Percentiles rank a stretch among this genome's conserved stretches.
phyloP scores from a whole-genome alignment of 2,329 filamentous ascomycete species.

The Fusarium sp. region DNA sequence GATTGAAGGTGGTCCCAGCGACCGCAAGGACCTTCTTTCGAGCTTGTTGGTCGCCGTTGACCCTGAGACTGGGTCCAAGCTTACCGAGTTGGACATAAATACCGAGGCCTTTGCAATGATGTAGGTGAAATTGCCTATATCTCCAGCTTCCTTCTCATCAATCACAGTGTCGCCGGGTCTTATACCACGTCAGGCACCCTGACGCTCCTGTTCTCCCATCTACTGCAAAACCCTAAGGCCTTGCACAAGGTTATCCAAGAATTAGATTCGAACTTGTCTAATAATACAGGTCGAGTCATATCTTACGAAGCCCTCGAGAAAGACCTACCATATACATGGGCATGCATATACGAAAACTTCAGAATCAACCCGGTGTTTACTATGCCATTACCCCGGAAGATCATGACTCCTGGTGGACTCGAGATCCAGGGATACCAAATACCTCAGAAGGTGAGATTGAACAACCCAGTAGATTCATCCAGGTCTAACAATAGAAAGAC shows the following conservation, averaged over 20 bases:
- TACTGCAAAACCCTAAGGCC: not conserved
- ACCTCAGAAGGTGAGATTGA: not conserved
- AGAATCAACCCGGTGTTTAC: not conserved
- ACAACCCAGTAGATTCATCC: fast-evolving
- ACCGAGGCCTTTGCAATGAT: not conserved
- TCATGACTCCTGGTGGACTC: not conserved
- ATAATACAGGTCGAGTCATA: fast-evolving
- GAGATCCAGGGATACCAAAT: not conserved
- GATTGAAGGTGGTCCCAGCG: not conserved
- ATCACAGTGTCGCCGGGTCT: not conserved
- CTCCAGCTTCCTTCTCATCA: not conserved
- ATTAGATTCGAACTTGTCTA: not conserved
- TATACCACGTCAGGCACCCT: not conserved
- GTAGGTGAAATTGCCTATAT: not conserved
- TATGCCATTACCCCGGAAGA: not conserved
- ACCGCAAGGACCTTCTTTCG: not conserved
- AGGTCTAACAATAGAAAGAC: not conserved
- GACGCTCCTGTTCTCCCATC: not conserved
- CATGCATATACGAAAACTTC: not conserved
- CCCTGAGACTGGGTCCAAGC: not conserved
- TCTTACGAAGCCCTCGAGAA: not conserved
- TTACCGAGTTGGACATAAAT: not conserved
- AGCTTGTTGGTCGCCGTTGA: not conserved
- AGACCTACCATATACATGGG: not conserved
- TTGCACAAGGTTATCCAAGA: not conserved